Base-by-base conservation (phyloP, 345 rosid species). In the Melastoma malabathricum region DNA sequence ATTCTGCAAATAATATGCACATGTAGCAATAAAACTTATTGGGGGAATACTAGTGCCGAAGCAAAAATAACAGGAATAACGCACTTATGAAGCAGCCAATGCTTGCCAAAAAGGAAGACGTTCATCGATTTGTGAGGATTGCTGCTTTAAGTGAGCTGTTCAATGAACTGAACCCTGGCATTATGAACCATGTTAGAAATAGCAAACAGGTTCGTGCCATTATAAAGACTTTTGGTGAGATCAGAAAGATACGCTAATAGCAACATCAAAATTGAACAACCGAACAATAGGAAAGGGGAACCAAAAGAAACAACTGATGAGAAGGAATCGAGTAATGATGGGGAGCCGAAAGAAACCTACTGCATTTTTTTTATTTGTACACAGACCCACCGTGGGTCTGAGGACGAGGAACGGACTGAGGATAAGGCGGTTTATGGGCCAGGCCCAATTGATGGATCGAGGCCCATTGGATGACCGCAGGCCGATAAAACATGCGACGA, bases 61-160 rank as follows among this genome's bases (percentile, higher is more conserved):
- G 70, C 83, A 77, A 60, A n/a, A 82, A 79, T 0, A 74, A 74
- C 57, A 71, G 69, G 72, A 50, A 52, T 10, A 84, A 84, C 45
- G 22, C 59, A 47, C 50, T 72, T 8, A 84, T 77, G 81, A 82
- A 54, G 71, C 83, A 64, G 68, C 77, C 74, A 52, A 92, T 82
- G 57, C 59, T 76, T 29, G 95, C 89, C 0, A 92, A 72, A 79
- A 80, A 67, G 56, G 88, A 87, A 61, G 83, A 74, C 60, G 80
- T 72, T 34, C 95, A 84, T 67, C 77, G 82, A 68, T 81, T 92
- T 46, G 55, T 95, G 5, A 82, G 79, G 69, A 70, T 87, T 56
- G 80, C 97, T 14, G 82, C 95, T 20, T 97, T 97, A 2, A 92
- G 93, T 63, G 97, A 93, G 38, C 73, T 84, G 63, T 77, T 92